Evolutionary conservation across 2,329 filamentous ascomycete genomes (phyloP).

Genomic region (Trichoderma sp.): DNA sequence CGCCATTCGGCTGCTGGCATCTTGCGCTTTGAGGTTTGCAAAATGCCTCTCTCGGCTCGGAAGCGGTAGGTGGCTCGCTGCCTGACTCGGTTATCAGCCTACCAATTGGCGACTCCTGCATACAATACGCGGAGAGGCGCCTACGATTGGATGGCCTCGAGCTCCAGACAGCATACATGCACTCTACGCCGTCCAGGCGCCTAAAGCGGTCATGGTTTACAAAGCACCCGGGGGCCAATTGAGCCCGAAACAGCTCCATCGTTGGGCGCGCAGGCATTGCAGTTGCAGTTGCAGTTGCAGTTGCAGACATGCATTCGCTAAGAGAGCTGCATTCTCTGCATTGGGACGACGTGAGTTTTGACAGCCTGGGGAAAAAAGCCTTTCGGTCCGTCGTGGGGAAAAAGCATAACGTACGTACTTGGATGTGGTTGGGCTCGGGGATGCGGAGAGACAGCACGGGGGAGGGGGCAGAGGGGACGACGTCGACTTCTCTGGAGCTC

Average conservation of each 20-base stretch:
- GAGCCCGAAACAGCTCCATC: constrained; percentile 19
- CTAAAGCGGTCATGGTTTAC: constrained; percentile 4
- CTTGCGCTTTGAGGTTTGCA: not conserved
- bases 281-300: constrained; percentile 15
- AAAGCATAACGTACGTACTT: no score
- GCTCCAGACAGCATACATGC: constrained; percentile 11
- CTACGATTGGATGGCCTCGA: constrained; percentile 4
- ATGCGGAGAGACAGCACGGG: not conserved
- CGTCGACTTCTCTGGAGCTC: constrained; percentile 4
- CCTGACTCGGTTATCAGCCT: constrained; percentile 16
- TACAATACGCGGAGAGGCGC: not conserved
- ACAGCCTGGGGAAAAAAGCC: constrained; percentile 20
- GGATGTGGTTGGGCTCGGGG: not conserved
- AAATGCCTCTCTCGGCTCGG: constrained; percentile 1
- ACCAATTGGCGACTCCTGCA: not conserved
- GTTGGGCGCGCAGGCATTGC: constrained; percentile 23
- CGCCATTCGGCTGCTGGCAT: not conserved
- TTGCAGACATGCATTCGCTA: constrained; percentile 18
- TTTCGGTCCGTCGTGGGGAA: constrained; percentile 25
- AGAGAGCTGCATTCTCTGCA: constrained; percentile 22
- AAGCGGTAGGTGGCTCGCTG: constrained; percentile 13
- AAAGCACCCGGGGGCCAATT: not conserved
- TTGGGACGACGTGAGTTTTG: constrained; percentile 10
- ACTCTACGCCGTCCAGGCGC: constrained; percentile 2
- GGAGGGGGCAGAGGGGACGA: not conserved